Evolutionary conservation across 192 early-diverging fungal species (phyloP), one percentile per base, ranked within the genome.

Genomic region (Backusella westeae): DNA sequence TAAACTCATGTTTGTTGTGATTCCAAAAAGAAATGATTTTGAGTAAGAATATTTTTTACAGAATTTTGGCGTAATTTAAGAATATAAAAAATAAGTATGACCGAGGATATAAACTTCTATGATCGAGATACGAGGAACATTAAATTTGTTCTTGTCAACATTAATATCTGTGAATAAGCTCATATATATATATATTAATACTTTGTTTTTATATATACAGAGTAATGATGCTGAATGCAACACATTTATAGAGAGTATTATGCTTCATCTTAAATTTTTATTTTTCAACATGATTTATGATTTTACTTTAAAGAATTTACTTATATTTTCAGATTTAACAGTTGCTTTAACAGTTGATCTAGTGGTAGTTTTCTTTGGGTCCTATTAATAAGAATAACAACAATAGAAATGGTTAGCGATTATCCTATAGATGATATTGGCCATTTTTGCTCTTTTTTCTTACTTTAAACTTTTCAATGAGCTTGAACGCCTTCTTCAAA

Each of bases 401-500:
- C 32, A 32, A 63, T 63, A 29, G 12, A 5, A 21, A 56, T 8
- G 7, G 23, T 56, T 9, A 56, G 19, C 1, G n/a, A 26, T 10
- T 21, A 21, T 56, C 9, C 23, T 56, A 23, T 56, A 56, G n/a
- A 56, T 7, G 7, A 2, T 9, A 10, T 56, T 56, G 8, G 8
- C 21, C 6, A 10, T 23, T 21, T 21, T 7, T n/a, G 3, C 49
- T 53, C 32, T 15, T 49, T 49, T 49, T 19, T 23, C 46, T 76
- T 56, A 77, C 76, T 56, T 72, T 77, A 41, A 46, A 41, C 21
- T 74, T 75, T 63, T 84, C 80, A 29, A 90, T 75, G n/a, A 90
- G 52, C 53, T 86, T 84, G 15, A 83, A 81, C 1, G 84, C 87
- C 69, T 90, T 90, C 67, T 88, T 88, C 12, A 89, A 77, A 1